Evolutionary conservation across 441 rosid species (phyloP).

Genomic region (Populus hybrid): DNA sequence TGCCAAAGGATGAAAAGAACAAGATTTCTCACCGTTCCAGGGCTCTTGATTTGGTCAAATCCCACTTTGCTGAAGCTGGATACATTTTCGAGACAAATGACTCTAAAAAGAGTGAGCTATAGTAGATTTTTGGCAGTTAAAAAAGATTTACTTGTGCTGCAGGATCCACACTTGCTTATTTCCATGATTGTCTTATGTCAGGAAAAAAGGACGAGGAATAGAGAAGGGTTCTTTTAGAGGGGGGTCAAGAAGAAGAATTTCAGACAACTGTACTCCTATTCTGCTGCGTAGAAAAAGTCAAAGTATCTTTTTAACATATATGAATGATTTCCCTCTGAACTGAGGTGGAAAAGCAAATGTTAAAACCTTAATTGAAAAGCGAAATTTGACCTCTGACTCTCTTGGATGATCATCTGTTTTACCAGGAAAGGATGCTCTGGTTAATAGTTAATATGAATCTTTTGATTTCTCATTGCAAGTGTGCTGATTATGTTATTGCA

Average conservation of each 20-base stretch:
- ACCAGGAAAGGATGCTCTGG: neutral
- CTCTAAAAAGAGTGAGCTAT: conserved; percentile 17
- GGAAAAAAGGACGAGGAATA: conserved; percentile 21
- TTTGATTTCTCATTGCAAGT: neutral
- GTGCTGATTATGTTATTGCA: too few relatives aligned
- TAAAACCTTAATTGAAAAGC: neutral
- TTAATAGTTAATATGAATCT: neutral
- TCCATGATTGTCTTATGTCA: neutral
- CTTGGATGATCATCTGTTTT: neutral
- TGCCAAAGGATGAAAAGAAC: conserved; percentile 94
- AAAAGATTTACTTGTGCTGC: neutral
- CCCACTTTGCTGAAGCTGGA: conserved; percentile 71
- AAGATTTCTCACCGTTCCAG: conserved; percentile 84
- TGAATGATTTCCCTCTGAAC: neutral
- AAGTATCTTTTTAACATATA: neutral
- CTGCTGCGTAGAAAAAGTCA: neutral
- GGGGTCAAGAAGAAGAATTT: neutral
- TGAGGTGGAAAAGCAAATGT: neutral
- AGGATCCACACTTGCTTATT: neutral
- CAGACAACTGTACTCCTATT: neutral
- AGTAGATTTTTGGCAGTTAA: neutral
- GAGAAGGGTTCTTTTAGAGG: neutral
- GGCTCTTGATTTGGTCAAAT: conserved; percentile 68
- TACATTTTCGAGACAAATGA: conserved; percentile 44
- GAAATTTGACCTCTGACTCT: neutral